Evolutionary conservation across 495 filamentous ascomycete genomes (phyloP), one percentile per base, ranked within the genome.

Genomic region (Penicillium desertorum): DNA sequence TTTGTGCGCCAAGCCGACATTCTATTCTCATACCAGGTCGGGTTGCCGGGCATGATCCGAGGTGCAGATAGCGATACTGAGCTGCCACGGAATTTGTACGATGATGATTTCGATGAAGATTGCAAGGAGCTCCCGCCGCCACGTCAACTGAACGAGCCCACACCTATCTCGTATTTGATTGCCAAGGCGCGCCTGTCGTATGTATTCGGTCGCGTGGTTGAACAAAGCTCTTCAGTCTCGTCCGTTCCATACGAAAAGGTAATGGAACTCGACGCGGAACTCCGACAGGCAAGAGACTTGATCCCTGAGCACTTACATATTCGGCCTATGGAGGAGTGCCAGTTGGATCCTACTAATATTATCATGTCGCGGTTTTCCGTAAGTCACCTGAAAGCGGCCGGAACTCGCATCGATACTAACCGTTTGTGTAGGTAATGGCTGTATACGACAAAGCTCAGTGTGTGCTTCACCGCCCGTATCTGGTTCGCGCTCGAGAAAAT

Each of bases 391-490:
- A n/a, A 14, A 34, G 0, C 7, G 16, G 4, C n/a, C 16, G 2
- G n/a, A 10, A 20, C 22, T 27, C 5, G 46, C n/a, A 39, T 32
- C 47, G 7, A 23, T 47, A 47, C 61, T 71, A 54, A 72, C 27
- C 9, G 2, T 0, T 9, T 45, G 19, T 55, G 9, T 42, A 78
- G 73, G 74, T 96, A n/a, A 88, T 93, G 62, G 86, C 94, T 30
- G 72, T 97, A n/a, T 94, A 89, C 65, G 86, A 95, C 63, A 96
- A 96, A 72, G 86, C 89, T 14, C 81, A 95, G 66, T 91, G 87
- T 56, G 85, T 96, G 29, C 83, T 98, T 20, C 95, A 98, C 70
- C 84, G 92, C 23, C 91, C 89, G 56, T 97, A 93, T 67, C 80
- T 96, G 60, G 76, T 81, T 16, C 82, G 85, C 49, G 88, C 91